phyloP scores from a whole-genome alignment of 2,329 filamentous ascomycete genomes.

The Zasmidium cellare region DNA sequence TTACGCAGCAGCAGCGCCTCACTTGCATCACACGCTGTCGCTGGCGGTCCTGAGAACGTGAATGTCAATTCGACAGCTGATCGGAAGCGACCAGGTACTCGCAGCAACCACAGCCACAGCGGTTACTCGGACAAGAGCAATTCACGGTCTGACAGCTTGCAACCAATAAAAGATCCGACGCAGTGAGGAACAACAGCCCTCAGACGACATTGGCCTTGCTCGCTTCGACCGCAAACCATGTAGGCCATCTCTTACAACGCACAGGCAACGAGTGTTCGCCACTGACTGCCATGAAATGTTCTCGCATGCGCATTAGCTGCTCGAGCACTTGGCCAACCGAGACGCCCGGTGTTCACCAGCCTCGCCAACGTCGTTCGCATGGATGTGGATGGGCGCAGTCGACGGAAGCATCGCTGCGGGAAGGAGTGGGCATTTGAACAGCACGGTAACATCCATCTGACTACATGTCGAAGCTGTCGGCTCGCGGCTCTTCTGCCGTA shows the following conservation, averaged over 20 bases:
- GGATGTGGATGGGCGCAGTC: background rate
- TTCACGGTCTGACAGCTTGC: slow-evolving; percentile 4
- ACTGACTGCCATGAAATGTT: background rate
- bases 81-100: slow-evolving; percentile 1
- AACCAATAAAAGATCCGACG: slow-evolving; percentile 3
- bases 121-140: background rate
- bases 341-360: background rate
- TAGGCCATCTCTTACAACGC: no score
- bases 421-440: background rate
- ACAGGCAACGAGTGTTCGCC: background rate
- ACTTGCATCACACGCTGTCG: slow-evolving; percentile 25
- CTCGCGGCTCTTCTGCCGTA: slow-evolving; percentile 3
- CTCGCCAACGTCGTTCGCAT: background rate
- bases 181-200: background rate
- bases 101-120: slow-evolving; percentile 4
- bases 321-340: background rate
- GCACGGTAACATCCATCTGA: background rate
- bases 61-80: background rate
- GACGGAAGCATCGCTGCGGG: background rate
- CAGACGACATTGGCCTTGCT: background rate
- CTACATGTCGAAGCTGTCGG: background rate
- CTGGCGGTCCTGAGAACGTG: slow-evolving; percentile 1
- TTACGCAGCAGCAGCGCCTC: slow-evolving; percentile 19
- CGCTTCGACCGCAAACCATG: background rate
- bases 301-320: background rate